These are phyloP conservation scores for Suillus discolor DNA, from an alignment of 768 basidiomycete species.

Conservation along the genomic window DNA sequence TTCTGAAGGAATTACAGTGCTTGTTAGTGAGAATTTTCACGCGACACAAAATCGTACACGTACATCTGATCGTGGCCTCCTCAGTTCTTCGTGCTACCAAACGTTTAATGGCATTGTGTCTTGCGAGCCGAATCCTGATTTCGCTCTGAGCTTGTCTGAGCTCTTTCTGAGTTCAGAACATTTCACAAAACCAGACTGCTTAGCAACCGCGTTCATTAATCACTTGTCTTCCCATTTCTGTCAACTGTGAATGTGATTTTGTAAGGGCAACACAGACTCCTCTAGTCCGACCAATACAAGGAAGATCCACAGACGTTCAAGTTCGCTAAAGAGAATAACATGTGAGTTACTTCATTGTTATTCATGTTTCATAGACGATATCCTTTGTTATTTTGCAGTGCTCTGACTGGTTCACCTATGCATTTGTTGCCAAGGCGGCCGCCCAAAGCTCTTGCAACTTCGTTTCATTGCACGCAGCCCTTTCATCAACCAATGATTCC, in stretches of 20 bases:
- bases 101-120: not conserved
- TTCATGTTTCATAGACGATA: not conserved
- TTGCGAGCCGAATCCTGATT: not conserved
- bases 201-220: not conserved
- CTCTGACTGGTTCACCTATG: not conserved
- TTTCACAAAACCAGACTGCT: conserved; percentile 2
- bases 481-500: not conserved
- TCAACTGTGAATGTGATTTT: not conserved
- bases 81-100: not conserved
- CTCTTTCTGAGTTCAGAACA: conserved; percentile 12
- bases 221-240: not conserved
- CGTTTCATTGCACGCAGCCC: not conserved
- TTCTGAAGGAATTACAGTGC: not conserved
- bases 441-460: not conserved
- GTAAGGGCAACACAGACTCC: not conserved
- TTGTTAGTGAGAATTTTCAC: not conserved
- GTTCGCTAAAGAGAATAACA: not conserved
- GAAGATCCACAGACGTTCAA: not conserved
- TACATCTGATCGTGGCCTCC: not conserved
- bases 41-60: not conserved
- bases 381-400: not conserved
- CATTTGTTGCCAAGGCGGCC: not conserved
- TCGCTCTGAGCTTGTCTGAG: conserved; percentile 10
- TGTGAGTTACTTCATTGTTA: not conserved
- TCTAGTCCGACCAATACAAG: not conserved